A percentile compares a stretch with the other conserved stretches of the same genome.
Conservation (phyloP, 129 eudicot species). For the Centella asiatica region DNA sequence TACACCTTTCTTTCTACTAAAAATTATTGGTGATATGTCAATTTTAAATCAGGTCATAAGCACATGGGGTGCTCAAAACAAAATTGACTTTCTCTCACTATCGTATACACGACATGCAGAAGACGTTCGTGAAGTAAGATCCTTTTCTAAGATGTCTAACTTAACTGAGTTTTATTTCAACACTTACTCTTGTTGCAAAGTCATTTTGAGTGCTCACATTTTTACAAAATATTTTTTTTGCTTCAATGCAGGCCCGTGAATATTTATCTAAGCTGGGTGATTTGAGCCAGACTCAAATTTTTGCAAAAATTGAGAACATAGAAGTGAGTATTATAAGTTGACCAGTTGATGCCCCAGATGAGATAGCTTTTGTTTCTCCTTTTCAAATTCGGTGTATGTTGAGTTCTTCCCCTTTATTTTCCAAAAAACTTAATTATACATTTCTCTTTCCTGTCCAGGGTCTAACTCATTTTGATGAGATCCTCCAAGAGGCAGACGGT, state of each 20-base stretch:
- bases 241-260: conserved; percentile 70
- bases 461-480: conserved; percentile 92
- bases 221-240: conserved; percentile 2
- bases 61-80: conserved; percentile 88
- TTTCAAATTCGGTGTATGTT: background rate
- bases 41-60: conserved; percentile 54
- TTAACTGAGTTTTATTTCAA: background rate
- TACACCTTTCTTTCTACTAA: background rate
- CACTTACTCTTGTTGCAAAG: background rate
- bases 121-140: conserved; percentile 89
- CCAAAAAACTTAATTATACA: background rate
- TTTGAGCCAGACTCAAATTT: conserved; percentile 91
- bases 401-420: background rate
- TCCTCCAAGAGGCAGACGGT: conserved; percentile 95
- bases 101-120: conserved; percentile 88
- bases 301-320: conserved; percentile 85
- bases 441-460: conserved; percentile 41
- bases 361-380: background rate
- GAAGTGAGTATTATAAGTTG: conserved; percentile 48
- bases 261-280: conserved; percentile 73
- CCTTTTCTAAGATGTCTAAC: background rate
- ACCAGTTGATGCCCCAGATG: background rate
- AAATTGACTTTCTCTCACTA: conserved; percentile 86
- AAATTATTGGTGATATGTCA: background rate
- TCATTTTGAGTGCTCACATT: background rate